Evolutionary conservation across 2,329 filamentous ascomycete genomes (phyloP), one percentile per base, ranked within the genome.

Genomic region (Boeremia exigua): DNA sequence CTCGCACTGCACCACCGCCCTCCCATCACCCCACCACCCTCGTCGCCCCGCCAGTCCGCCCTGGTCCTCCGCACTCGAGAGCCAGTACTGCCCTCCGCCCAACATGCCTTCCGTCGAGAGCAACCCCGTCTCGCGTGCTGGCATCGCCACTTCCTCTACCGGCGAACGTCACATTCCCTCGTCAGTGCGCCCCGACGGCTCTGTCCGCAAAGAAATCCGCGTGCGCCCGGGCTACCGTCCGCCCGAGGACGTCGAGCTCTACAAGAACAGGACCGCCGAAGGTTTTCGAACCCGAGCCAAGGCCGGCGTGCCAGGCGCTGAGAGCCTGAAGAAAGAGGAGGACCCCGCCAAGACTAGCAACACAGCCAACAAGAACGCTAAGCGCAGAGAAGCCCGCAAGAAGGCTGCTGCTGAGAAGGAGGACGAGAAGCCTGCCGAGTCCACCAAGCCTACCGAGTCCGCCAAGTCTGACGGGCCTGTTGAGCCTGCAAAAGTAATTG

Each of bases 211-310:
- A 72, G 94, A 96, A 70, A 98, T 98, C 73, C 91, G 91, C 71
- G 92, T 99, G 58, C 87, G 92, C 28, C 94, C 95, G 0, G 96
- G 95, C 49, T 99, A 97, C 78, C 88, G 88, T 30, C 96, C 95
- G 1, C 92, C 93, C 0, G 95, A 99, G 78, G 95, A 99, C 77
- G 89, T 98, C 61, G 92, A 97, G 72, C 82, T 96, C 40, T 99
- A 99, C 84, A 96, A 92, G 80, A 97, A 96, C 77, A 88, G 91
- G 54, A 92, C 88, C 1, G 93, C 93, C 45, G 90, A 95, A 73
- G 87, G 86, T 45, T 96, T 90, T 79, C 92, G 92, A 71, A 92
- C 86, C 65, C 87, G 91, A 48, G 86, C 85, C 25, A 87, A 85
- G 54, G 79, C 76, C 54, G 89, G 85, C 19, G 84, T 96, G 4